Evolutionary conservation across 306 rosid genomes (phyloP).

Genomic region (Geum urbanum): DNA sequence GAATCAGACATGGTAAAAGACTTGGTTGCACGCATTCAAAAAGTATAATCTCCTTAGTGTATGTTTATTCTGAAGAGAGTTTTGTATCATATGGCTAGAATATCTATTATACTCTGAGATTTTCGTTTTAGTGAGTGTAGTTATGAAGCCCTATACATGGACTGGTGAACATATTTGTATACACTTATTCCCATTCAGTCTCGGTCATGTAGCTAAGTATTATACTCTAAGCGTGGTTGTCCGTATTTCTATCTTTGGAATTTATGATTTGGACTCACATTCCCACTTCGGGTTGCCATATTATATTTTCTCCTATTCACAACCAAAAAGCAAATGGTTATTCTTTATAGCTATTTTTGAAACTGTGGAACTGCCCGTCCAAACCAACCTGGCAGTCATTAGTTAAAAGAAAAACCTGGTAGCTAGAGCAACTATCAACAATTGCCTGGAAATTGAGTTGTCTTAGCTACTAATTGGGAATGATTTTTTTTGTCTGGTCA

Average conservation of each 20-base stretch:
- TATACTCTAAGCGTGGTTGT: neutral
- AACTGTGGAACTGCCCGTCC: neutral
- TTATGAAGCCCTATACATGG: neutral
- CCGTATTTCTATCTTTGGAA: neutral
- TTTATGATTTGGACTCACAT: neutral
- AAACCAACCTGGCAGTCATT: neutral
- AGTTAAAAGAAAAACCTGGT: neutral
- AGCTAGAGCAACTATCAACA: neutral
- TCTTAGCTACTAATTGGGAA: neutral
- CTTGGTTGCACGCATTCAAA: too few relatives aligned
- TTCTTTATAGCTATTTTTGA: neutral
- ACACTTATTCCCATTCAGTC: neutral
- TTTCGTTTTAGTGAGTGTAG: neutral
- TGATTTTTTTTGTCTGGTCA: neutral
- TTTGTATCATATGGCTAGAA: neutral
- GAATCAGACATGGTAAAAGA: too few relatives aligned
- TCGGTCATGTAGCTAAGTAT: neutral
- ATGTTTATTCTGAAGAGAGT: neutral
- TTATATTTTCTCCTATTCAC: constrained; percentile 1
- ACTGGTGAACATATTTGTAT: neutral
- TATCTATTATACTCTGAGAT: too few relatives aligned
- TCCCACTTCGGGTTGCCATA: constrained; percentile 2
- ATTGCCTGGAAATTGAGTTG: neutral
- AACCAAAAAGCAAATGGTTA: neutral
- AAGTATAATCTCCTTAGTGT: neutral